These are phyloP conservation scores for Paramecium biaurelia DNA, from an alignment of 73 alveolate genomes.

Conservation along the genomic window DNA sequence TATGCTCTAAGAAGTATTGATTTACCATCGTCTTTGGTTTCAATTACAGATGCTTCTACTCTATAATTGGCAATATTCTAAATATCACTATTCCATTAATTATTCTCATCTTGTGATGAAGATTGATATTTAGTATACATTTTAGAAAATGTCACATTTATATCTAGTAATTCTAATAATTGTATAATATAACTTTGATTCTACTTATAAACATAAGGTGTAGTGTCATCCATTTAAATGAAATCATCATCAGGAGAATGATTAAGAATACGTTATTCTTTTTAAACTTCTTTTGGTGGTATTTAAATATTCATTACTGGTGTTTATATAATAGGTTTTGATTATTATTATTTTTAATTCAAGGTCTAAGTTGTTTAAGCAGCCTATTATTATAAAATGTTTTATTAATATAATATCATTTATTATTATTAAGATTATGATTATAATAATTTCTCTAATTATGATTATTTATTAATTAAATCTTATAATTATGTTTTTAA, in stretches of 20 bases:
- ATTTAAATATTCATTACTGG: neutral
- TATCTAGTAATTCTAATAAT: neutral
- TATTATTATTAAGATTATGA: constrained; percentile 11
- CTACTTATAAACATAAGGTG: neutral
- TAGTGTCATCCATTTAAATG: neutral
- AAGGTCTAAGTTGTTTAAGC: neutral
- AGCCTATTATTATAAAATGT: neutral
- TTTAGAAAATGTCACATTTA: neutral
- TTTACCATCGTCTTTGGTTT: constrained; percentile 1
- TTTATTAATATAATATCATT: neutral
- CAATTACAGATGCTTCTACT: neutral
- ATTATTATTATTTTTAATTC: neutral
- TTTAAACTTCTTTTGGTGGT: neutral
- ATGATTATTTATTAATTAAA: neutral
- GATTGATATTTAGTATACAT: constrained; percentile 10
- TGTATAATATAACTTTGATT: neutral
- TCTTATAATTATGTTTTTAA: neutral
- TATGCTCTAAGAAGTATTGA: neutral
- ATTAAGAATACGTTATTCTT: neutral
- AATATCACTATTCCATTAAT: neutral
- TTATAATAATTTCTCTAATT: constrained; percentile 19
- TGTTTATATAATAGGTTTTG: neutral
- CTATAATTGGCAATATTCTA: neutral
- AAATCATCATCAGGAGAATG: neutral
- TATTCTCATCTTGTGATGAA: neutral